A percentile compares a stretch with the other conserved stretches of the same genome.
Conservation (phyloP, 2,329 filamentous ascomycete genomes). For the Fusarium sororula region DNA sequence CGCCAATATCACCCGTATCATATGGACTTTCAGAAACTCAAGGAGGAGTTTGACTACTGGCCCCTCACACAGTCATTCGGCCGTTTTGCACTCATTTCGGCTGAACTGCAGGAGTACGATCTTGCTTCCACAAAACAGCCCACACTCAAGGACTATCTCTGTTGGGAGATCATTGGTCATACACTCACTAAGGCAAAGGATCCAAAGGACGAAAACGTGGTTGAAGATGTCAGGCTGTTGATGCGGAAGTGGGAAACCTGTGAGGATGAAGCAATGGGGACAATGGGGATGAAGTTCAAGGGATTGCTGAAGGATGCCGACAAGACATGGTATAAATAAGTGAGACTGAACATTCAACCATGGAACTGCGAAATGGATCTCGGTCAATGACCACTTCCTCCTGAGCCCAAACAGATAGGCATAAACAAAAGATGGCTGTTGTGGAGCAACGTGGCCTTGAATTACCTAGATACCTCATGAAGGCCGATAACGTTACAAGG, state of each 20-base stretch:
- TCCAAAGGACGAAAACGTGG: background rate
- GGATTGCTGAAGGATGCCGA: background rate
- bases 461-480: background rate
- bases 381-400: too few species aligned
- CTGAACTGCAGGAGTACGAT: background rate
- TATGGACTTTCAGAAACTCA: constrained; percentile 29
- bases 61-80: background rate
- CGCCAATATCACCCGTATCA: constrained; percentile 37
- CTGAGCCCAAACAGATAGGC: background rate
- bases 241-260: constrained; percentile 23
- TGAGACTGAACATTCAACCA: background rate
- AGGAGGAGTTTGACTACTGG: constrained; percentile 10
- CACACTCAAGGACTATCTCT: constrained; percentile 29
- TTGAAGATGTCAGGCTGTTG: background rate
- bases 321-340: constrained; percentile 1
- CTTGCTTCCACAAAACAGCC: background rate
- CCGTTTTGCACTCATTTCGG: constrained; percentile 21
- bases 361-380: background rate
- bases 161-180: constrained; percentile 21
- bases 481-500: background rate
- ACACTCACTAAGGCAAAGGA: constrained; percentile 4
- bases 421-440: background rate
- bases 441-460: too few species aligned
- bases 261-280: constrained; percentile 2
- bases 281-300: background rate